Evolutionary conservation across 352 stramenopile genomes (phyloP), one percentile per base, ranked within the genome.

Genomic region (Pythium apleroticum): DNA sequence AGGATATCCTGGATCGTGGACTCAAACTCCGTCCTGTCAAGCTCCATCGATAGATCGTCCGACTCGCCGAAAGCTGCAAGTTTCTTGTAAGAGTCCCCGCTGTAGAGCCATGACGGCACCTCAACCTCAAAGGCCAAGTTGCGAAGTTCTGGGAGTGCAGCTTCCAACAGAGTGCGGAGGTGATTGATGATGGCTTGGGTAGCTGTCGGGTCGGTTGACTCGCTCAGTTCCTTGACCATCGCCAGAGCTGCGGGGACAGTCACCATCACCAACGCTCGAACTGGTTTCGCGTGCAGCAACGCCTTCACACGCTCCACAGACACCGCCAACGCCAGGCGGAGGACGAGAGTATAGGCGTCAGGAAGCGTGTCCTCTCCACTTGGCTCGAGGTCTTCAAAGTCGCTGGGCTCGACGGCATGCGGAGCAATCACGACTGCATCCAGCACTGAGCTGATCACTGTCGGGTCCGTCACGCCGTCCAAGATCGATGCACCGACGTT

Each of bases 401-500:
- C 10, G 8, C 22, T n/a, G 11, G 27, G 28, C n/a, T 25, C 30
- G 5, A 7, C 14, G 20, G 14, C 39, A 6, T 46, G n/a, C 4
- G n/a, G n/a, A 15, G 8, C n/a, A 28, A 59, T 9, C 15, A 9
- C n/a, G 6, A 59, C 52, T 31, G 52, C 31, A 14, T 59, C 27
- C 8, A 63, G 43, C 19, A 63, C 9, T 9, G 25, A 48, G 22
- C 30, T 11, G 22, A 64, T 60, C 35, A 11, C 25, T 5, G 27
- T 14, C 9, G 0, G 0, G 27, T 69, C 63, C 11, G 15, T 30
- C 33, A 41, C 63, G 24, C 55, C 63, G 37, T 69, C 48, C 6
- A 69, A 50, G 15, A 60, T 5, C 3, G 63, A 55, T 15, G 49
- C 46, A 4, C 64, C 49, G 9, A 69, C 20, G 20, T 57, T 62